Evolutionary conservation across 352 stramenopile genomes (phyloP).

Genomic region (Pythium brachiatum): DNA sequence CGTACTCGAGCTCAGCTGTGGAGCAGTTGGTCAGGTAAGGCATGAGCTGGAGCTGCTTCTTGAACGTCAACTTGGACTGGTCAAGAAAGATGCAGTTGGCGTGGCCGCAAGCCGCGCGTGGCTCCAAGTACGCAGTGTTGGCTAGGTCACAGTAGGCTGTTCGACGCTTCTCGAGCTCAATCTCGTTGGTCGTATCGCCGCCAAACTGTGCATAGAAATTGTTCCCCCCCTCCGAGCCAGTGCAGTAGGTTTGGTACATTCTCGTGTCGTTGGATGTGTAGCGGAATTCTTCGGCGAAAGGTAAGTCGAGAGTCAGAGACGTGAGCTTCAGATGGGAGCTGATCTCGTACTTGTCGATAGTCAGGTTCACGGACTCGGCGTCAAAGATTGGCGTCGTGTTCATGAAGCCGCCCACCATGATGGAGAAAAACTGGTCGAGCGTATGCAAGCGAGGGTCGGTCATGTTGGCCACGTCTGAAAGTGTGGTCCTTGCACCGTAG

Average conservation of each 20-base stretch:
- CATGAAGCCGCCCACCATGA: conserved; percentile 27
- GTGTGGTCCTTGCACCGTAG: conserved; percentile 33
- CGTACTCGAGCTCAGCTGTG: conserved; percentile 32
- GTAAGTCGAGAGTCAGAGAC: conserved; percentile 3
- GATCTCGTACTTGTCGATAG: conserved; percentile 2
- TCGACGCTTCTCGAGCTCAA: background rate
- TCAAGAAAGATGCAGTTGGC: conserved; percentile 41
- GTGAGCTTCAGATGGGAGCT: conserved; percentile 10
- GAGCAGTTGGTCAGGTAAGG: conserved; percentile 39
- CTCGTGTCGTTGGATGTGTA: conserved; percentile 4
- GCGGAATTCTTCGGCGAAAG: background rate
- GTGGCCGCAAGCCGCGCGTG: conserved; percentile 2
- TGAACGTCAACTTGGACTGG: conserved; percentile 30
- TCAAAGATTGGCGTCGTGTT: conserved; percentile 16
- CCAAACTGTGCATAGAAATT: too few species aligned
- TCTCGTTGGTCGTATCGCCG: background rate
- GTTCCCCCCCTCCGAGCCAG: background rate
- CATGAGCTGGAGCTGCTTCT: conserved; percentile 33
- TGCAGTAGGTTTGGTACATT: conserved; percentile 29
- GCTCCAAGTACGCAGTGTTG: conserved; percentile 29
- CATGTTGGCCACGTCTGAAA: conserved; percentile 31
- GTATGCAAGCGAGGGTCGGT: conserved; percentile 28
- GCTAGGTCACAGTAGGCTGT: conserved; percentile 16
- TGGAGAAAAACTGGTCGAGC: conserved; percentile 23
- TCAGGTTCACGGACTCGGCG: background rate